These are phyloP conservation scores for Guadua angustifolia DNA, from an alignment of 176 grass and related monocot genomes.

Conservation along the genomic window DNA sequence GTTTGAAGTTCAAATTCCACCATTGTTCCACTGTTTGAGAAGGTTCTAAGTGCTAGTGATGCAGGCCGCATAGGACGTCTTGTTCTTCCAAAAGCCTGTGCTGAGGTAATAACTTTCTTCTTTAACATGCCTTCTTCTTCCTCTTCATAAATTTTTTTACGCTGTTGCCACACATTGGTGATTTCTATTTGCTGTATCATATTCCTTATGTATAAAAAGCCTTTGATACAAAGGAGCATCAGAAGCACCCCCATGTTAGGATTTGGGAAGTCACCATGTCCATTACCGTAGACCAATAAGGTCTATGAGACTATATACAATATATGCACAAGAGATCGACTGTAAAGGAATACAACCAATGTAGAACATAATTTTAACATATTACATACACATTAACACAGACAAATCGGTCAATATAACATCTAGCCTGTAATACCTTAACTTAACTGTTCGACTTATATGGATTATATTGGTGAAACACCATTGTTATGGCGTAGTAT, in stretches of 20 bases:
- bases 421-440: neutral
- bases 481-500: constrained; percentile 5
- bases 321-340: neutral
- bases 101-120: constrained; percentile 70
- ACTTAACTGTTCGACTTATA: neutral
- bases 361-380: neutral
- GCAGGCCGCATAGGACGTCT: constrained; percentile 97
- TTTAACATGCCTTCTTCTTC: constrained; percentile 27
- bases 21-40: constrained; percentile 96
- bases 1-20: constrained; percentile 87
- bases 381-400: neutral
- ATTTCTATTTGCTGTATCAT: constrained; percentile 14
- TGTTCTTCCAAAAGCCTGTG: constrained; percentile 99
- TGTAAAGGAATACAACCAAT: neutral
- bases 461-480: neutral
- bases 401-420: neutral
- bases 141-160: constrained; percentile 24
- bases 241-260: constrained; percentile 5
- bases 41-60: constrained; percentile 97
- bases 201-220: constrained; percentile 10
- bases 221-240: constrained; percentile 24
- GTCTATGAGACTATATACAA: neutral
- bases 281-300: neutral
- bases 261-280: neutral
- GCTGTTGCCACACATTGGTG: neutral